Evolutionary conservation across 768 basidiomycete genomes (phyloP).

Genomic region (Myochromella boudieri): DNA sequence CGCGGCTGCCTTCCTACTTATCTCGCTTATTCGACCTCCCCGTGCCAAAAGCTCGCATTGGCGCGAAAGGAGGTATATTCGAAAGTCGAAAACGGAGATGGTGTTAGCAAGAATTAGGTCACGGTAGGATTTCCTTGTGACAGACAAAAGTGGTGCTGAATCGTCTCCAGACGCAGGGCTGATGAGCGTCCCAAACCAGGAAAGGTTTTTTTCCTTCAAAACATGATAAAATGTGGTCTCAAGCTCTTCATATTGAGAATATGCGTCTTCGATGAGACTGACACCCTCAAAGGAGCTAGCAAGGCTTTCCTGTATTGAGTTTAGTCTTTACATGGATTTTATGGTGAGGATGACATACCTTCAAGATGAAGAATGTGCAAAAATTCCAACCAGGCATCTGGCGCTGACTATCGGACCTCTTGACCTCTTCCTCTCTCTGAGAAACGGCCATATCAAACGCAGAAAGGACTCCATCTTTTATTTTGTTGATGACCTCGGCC

Average conservation of each 20-base stretch:
- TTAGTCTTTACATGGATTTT: conserved; percentile 2
- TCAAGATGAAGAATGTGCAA: conserved; percentile 93
- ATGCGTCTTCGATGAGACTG: conserved; percentile 85
- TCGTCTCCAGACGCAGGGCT: conserved; percentile 72
- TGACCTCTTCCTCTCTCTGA: conserved; percentile 87
- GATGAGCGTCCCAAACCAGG: conserved; percentile 91
- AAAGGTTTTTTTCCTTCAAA: conserved; percentile 76
- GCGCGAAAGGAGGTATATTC: conserved; percentile 84
- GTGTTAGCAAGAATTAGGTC: conserved; percentile 87
- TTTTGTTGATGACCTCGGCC: conserved; percentile 84
- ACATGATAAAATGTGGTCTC: conserved; percentile 80
- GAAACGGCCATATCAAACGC: conserved; percentile 81
- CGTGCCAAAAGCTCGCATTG: conserved; percentile 79
- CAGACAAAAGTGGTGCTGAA: conserved; percentile 74
- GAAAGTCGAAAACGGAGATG: conserved; percentile 92
- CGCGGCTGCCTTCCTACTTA: conserved; percentile 65
- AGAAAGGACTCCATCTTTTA: conserved; percentile 86
- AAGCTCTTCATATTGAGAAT: conserved; percentile 88
- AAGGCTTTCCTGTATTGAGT: conserved; percentile 76
- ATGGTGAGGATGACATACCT: conserved; percentile 47
- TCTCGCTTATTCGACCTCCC: conserved; percentile 65
- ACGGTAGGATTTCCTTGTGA: conserved; percentile 80
- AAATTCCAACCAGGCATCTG: conserved; percentile 99
- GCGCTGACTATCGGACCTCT: conserved; percentile 83
- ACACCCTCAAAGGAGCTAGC: conserved; percentile 92